A percentile compares a stretch with the other conserved stretches of the same genome.
These are phyloP conservation scores for Termitomyces titanicus DNA, from an alignment of 768 basidiomycete genomes.

Conservation along the genomic window DNA sequence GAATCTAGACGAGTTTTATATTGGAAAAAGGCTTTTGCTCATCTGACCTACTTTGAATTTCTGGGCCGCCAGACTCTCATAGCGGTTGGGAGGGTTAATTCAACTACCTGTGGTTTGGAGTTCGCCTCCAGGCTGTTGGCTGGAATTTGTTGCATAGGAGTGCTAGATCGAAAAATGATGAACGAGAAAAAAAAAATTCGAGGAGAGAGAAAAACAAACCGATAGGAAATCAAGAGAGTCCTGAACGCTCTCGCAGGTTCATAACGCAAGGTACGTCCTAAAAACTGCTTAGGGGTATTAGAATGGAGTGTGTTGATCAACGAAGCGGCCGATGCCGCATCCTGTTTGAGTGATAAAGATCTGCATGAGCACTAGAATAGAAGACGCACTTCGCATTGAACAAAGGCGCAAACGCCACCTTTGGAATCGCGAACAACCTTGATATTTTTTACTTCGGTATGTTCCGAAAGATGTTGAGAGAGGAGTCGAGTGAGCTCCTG, in stretches of 20 bases:
- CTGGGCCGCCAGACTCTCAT: conserved; percentile 59
- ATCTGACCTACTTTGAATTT: conserved; percentile 43
- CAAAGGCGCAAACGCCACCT: conserved; percentile 80
- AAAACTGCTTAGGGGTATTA: conserved; percentile 54
- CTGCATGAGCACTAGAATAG: not conserved
- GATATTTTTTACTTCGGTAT: conserved; percentile 63
- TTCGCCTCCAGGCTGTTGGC: conserved; percentile 13
- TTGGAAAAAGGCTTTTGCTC: not conserved
- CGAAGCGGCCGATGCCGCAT: conserved; percentile 50
- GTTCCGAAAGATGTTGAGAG: conserved; percentile 61
- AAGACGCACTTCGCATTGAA: conserved; percentile 71
- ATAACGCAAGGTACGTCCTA: conserved; percentile 72
- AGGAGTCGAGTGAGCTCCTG: conserved; percentile 58
- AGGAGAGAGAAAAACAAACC: conserved; percentile 34
- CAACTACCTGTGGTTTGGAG: conserved; percentile 25
- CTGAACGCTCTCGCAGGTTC: conserved; percentile 77
- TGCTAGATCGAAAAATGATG: conserved; percentile 19
- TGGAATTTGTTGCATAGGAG: conserved; percentile 34
- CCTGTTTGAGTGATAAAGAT: conserved; percentile 33
- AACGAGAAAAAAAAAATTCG: conserved; percentile 1
- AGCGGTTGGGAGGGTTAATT: conserved; percentile 49
- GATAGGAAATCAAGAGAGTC: conserved; percentile 71
- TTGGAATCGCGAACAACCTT: conserved; percentile 72
- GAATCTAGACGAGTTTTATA: conserved; percentile 22
- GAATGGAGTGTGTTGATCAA: conserved; percentile 60